Conservation (phyloP, 768 basidiomycete species). For the Symmetrospora coprosmae region DNA sequence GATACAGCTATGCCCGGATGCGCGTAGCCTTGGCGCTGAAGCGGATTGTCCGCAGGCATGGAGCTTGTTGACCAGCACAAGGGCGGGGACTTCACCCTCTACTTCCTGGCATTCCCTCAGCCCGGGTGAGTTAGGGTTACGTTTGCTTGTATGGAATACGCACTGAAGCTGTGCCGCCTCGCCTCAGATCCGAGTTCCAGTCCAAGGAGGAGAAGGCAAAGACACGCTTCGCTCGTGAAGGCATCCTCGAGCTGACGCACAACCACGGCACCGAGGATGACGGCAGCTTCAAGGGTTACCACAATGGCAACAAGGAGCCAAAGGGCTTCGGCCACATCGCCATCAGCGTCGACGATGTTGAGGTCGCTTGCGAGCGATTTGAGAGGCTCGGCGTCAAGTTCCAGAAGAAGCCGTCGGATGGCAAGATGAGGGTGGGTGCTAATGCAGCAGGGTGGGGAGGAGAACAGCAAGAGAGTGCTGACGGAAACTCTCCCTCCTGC, state of each 20-base stretch:
- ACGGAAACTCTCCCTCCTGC: too few species aligned
- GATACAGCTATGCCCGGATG: background rate
- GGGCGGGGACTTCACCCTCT: constrained; percentile 52
- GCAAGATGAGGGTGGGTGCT: constrained; percentile 18
- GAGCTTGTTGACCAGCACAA: constrained; percentile 44
- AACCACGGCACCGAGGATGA: constrained; percentile 72
- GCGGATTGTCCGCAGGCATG: constrained; percentile 42
- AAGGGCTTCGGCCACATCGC: constrained; percentile 71
- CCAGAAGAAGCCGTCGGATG: constrained; percentile 52
- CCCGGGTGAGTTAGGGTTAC: constrained; percentile 39
- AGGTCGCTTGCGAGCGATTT: constrained; percentile 68
- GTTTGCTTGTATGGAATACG: too few species aligned
- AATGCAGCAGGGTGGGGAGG: background rate
- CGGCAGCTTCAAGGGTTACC: constrained; percentile 62
- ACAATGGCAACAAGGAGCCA: constrained; percentile 70
- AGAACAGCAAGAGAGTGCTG: background rate
- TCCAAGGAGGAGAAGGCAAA: constrained; percentile 35
- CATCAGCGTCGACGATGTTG: constrained; percentile 66
- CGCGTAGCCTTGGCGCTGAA: background rate
- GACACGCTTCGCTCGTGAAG: constrained; percentile 32
- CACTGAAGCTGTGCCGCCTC: too few species aligned
- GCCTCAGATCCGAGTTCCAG: background rate
- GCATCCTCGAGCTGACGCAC: constrained; percentile 36
- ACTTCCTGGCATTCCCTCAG: constrained; percentile 70
- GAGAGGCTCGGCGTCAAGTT: constrained; percentile 65